A percentile compares a stretch with the other conserved stretches of the same genome.
Conservation (phyloP, 768 basidiomycete genomes). For the Russula sp. region DNA sequence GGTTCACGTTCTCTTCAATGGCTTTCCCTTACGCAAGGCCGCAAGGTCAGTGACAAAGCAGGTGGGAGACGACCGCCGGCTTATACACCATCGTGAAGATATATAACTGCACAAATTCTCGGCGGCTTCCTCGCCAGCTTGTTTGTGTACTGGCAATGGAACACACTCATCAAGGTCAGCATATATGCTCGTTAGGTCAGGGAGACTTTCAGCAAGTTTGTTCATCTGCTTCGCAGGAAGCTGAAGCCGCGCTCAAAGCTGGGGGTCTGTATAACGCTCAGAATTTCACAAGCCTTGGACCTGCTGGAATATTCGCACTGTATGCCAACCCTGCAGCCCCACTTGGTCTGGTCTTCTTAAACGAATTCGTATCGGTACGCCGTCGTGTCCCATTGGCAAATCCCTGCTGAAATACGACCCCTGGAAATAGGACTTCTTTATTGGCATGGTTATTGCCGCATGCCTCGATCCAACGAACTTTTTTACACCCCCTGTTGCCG, state of each 20-base stretch:
- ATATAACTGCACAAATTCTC: slow-evolving; percentile 32
- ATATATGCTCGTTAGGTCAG: background rate
- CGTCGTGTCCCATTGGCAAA: background rate
- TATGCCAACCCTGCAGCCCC: slow-evolving; percentile 32
- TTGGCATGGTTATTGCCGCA: slow-evolving; percentile 27
- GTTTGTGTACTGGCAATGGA: slow-evolving; percentile 30
- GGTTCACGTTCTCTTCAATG: slow-evolving; percentile 44
- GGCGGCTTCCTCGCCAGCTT: slow-evolving; percentile 31
- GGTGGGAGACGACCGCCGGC: background rate
- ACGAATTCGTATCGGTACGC: slow-evolving; percentile 37
- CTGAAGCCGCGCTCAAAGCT: slow-evolving; percentile 30
- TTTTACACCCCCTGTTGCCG: slow-evolving; percentile 26
- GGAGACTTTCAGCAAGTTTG: background rate
- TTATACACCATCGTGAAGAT: slow-evolving; percentile 21
- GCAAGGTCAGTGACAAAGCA: slow-evolving; percentile 35
- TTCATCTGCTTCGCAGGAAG: slow-evolving; percentile 14
- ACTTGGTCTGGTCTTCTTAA: slow-evolving; percentile 33
- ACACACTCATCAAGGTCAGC: slow-evolving; percentile 21
- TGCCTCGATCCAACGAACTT: slow-evolving; percentile 30
- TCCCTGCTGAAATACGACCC: background rate
- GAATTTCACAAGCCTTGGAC: slow-evolving; percentile 35
- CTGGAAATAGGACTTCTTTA: slow-evolving; percentile 25
- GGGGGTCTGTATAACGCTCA: slow-evolving; percentile 28
- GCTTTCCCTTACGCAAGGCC: slow-evolving; percentile 50
- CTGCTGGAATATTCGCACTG: slow-evolving; percentile 37